Evolutionary conservation across 768 basidiomycete species (phyloP).

Genomic region (Psilocybe cubensis): DNA sequence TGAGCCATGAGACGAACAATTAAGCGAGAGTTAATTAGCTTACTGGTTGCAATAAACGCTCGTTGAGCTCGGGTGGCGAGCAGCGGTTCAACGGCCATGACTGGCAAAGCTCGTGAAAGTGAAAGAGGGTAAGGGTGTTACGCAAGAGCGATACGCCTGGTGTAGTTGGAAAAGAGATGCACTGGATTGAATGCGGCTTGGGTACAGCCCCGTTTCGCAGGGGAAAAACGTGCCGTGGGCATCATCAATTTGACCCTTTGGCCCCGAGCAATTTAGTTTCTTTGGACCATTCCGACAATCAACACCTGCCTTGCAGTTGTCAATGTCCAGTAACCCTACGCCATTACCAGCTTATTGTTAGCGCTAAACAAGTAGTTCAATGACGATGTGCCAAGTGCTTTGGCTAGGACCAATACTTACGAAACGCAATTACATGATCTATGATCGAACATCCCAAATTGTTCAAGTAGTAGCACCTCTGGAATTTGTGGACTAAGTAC

Average conservation of each 20-base stretch:
- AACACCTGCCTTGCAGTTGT: neutral
- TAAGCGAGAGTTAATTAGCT: conserved; percentile 27
- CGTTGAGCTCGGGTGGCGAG: conserved; percentile 74
- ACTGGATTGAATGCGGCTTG: neutral
- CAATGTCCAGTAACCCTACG: neutral
- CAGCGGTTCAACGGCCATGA: conserved; percentile 74
- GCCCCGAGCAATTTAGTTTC: neutral
- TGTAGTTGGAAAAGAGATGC: neutral
- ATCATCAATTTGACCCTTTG: conserved; percentile 6
- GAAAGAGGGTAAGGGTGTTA: conserved; percentile 13
- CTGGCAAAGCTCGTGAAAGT: neutral
- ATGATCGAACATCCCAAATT: neutral
- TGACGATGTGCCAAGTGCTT: neutral
- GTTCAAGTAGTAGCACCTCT: neutral
- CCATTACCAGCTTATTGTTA: neutral
- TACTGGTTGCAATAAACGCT: conserved; percentile 74
- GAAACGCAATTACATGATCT: conserved; percentile 6
- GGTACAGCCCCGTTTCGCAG: conserved; percentile 8
- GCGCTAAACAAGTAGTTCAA: neutral
- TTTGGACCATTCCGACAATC: neutral
- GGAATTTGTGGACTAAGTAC: no score
- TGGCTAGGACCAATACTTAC: neutral
- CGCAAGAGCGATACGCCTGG: conserved; percentile 7
- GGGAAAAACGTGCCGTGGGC: neutral
- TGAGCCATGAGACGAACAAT: conserved; percentile 7